Base-by-base conservation (phyloP, 352 stramenopile species). In the Globisporangium acanthophoron region DNA sequence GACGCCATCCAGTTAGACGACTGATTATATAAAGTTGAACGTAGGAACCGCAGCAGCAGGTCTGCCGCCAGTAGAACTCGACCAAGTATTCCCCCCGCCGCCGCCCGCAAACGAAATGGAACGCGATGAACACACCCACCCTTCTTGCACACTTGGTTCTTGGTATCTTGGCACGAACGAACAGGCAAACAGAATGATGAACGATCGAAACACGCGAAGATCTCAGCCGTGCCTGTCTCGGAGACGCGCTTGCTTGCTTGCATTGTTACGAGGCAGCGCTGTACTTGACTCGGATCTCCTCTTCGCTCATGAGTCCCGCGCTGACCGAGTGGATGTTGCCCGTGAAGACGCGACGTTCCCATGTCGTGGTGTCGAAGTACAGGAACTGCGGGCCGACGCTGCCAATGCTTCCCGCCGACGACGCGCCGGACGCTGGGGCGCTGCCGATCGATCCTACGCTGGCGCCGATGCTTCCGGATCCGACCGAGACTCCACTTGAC, bases 201-300 rank as follows among this genome's bases (percentile, higher is more conserved):
- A 49, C 44, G 20, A 12, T 18, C 12, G 6, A 12, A 41, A 41
- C 37, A 15, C 37, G 37, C 11, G 13, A 41, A 41, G 37, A 16
- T 12, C 12, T 11, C 37, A 18, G 37, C 37, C 3, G 13, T 18
- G 37, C 16, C 37, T 12, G 12, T 15, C 37, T 41, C 37, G 37
- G 37, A 41, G 37, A 41, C 37, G 37, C 59, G 45, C 51, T 57
- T 51, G 50, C 65, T 66, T 51, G 56, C 39, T 50, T 69, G 56
- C 60, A 80, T 72, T 77, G 74, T 87, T 85, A 87, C 76, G 80
- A 85, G 47, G 76, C 67, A 48, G 73, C 68, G 58, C 85, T 87
- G 81, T 97, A 98, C 80, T 98, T 98, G 65, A 98, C 94, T 76
- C 92, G 88, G 61, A 98, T 94, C 54, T 97, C 88, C 56, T 98